Evolutionary conservation across 2,329 filamentous ascomycete species (phyloP), one percentile per base, ranked within the genome.

Genomic region (Colletotrichum sp.): DNA sequence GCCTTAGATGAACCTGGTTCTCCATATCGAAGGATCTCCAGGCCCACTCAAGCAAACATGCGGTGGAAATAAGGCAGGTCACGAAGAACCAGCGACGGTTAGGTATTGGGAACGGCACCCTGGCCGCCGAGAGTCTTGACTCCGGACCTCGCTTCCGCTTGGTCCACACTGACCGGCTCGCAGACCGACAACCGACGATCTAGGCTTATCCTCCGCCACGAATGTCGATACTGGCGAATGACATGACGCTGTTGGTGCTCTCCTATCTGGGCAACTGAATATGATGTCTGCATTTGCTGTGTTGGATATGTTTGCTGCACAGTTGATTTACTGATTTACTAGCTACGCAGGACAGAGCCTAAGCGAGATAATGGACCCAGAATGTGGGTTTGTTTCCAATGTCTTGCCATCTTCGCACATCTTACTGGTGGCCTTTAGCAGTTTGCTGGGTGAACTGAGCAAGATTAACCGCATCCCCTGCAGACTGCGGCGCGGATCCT

Each of bases 321-420:
- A 52, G 6, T 52, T 52, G 10, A 13, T 52, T 48, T 3, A 48
- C 8, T 10, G 1, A 43, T 5, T 15, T 4, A 34, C 0, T 1
- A 15, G 3, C 34, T 13, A 52, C 43, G n/a, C 43, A 48, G 43
- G n/a, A 48, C 5, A 18, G 3, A 48, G n/a, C 43, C 10, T 52
- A 52, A 52, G 43, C 43, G 43, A 52, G n/a, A 52, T 52, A 13
- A 52, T 52, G 2, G 2, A 3, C 10, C n/a, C 6, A 52, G n/a
- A 0, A 7, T 13, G 43, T 21, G 43, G 43, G n/a, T 52, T 21
- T 52, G 6, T 21, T 52, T 1, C n/a, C 10, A 52, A 12, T 0
- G 6, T 52, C n/a, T 52, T 52, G 43, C 10, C n/a, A 52, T 6
- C n/a, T 52, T 21, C 43, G 0, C n/a, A n/a, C 43, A 52, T 52